Percentiles rank a stretch among this genome's conserved stretches.
These are phyloP conservation scores for Carallia brachiata DNA, from an alignment of 345 rosid species.

Conservation along the genomic window DNA sequence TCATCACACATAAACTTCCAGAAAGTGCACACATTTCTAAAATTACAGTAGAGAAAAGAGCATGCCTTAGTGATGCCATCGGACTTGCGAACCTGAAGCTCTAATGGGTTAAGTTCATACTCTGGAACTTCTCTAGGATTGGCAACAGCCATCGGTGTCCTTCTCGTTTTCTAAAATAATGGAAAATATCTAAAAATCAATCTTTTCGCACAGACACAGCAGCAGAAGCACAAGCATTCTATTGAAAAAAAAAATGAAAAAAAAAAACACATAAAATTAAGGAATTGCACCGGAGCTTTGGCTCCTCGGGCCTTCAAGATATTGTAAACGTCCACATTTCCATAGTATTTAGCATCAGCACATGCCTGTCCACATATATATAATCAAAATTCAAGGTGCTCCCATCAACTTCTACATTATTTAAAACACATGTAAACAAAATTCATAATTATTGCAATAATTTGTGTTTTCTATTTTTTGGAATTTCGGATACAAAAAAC, in stretches of 20 bases:
- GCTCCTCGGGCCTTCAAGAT: slow-evolving; percentile 93
- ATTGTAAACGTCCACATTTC: slow-evolving; percentile 73
- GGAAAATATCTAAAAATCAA: slow-evolving; percentile 6
- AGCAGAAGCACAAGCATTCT: not conserved
- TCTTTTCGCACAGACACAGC: too few species aligned
- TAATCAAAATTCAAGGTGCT: too few species aligned
- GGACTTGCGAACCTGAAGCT: slow-evolving; percentile 79
- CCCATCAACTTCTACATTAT: too few species aligned
- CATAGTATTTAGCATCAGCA: slow-evolving; percentile 89
- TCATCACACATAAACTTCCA: too few species aligned
- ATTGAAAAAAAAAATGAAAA: not conserved
- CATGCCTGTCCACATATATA: slow-evolving; percentile 54
- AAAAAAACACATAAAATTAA: not conserved
- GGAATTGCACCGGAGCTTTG: slow-evolving; percentile 59
- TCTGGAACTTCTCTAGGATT: slow-evolving; percentile 94
- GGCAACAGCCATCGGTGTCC: slow-evolving; percentile 89
- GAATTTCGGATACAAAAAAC: not conserved
- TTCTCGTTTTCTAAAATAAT: slow-evolving; percentile 72
- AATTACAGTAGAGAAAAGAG: slow-evolving; percentile 6
- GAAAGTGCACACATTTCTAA: not conserved
- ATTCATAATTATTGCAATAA: too few species aligned
- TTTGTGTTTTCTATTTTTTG: too few species aligned
- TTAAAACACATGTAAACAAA: too few species aligned
- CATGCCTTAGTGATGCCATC: slow-evolving; percentile 84
- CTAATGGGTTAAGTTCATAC: slow-evolving; percentile 91